Evolutionary conservation across 192 early-diverging fungal genomes (phyloP).

Genomic region (Geosiphon pyriformis): DNA sequence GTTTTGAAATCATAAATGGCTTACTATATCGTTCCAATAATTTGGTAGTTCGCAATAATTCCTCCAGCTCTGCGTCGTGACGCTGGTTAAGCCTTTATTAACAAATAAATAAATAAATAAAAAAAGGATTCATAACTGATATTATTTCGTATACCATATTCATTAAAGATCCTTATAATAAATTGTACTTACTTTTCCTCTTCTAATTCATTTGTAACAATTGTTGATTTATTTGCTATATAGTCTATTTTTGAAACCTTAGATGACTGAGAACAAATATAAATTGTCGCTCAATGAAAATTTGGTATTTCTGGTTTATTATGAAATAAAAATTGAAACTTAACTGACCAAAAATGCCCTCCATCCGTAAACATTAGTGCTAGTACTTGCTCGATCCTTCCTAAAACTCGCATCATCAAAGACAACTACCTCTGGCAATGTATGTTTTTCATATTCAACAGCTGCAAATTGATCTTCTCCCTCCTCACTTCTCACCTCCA

Average conservation of each 20-base stretch:
- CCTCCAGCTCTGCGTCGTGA: slow-evolving; percentile 36
- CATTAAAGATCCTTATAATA: background rate
- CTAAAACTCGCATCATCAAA: too few relatives aligned
- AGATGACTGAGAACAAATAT: slow-evolving; percentile 22
- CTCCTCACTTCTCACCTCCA: too few relatives aligned
- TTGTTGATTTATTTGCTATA: background rate
- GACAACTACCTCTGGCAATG: too few relatives aligned
- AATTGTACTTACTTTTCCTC: slow-evolving; percentile 39
- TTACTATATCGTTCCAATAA: slow-evolving; percentile 40
- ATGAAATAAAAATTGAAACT: too few relatives aligned
- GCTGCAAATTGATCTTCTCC: too few relatives aligned
- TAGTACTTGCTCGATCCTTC: too few relatives aligned
- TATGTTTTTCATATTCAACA: too few relatives aligned
- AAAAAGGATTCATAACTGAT: background rate
- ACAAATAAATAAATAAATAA: slow-evolving; percentile 3
- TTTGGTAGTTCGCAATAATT: slow-evolving; percentile 34
- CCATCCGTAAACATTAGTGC: too few relatives aligned
- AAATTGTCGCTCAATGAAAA: too few relatives aligned
- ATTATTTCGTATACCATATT: slow-evolving; percentile 8
- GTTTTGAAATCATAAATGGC: slow-evolving; percentile 1
- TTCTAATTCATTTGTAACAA: slow-evolving; percentile 24
- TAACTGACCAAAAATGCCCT: too few relatives aligned
- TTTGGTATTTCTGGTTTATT: too few relatives aligned
- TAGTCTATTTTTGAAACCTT: slow-evolving; percentile 28
- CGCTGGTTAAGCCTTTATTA: slow-evolving; percentile 27